phyloP scores from a whole-genome alignment of 352 stramenopile species.

The Phytophthora palmivora region DNA sequence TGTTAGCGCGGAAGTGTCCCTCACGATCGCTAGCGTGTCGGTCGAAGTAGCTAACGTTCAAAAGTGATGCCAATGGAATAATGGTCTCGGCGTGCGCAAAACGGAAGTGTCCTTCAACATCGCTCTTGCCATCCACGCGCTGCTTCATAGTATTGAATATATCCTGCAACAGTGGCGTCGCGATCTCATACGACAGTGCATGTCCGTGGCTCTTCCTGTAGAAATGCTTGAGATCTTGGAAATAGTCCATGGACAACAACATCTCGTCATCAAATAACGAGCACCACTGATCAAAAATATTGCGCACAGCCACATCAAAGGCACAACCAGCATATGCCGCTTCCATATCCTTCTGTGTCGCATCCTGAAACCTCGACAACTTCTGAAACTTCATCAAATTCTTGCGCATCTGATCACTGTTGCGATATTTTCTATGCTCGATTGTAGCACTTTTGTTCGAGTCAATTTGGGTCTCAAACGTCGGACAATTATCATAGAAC shows the following conservation, averaged over 20 bases:
- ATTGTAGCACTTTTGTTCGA: slow-evolving; percentile 65
- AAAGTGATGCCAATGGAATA: slow-evolving; percentile 71
- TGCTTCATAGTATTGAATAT: slow-evolving; percentile 65
- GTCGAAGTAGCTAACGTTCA: slow-evolving; percentile 81
- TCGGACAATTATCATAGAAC: slow-evolving; percentile 87
- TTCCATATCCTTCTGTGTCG: slow-evolving; percentile 69
- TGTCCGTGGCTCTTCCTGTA: slow-evolving; percentile 87
- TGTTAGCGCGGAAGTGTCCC: slow-evolving; percentile 67
- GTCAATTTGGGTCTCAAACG: slow-evolving; percentile 66
- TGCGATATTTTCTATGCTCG: slow-evolving; percentile 63
- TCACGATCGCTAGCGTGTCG: slow-evolving; percentile 57
- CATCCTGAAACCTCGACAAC: slow-evolving; percentile 23
- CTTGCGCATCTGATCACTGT: slow-evolving; percentile 55
- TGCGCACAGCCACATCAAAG: slow-evolving; percentile 75
- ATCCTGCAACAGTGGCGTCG: slow-evolving; percentile 70
- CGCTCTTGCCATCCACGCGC: slow-evolving; percentile 39
- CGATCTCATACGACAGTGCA: slow-evolving; percentile 76
- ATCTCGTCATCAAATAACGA: slow-evolving; percentile 66
- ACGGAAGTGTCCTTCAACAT: slow-evolving; percentile 74
- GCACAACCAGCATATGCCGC: slow-evolving; percentile 81
- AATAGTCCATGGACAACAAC: slow-evolving; percentile 86
- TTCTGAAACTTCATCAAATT: slow-evolving; percentile 62
- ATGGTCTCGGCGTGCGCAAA: slow-evolving; percentile 89
- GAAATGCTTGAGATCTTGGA: slow-evolving; percentile 88
- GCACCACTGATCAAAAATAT: slow-evolving; percentile 68